A percentile compares a stretch with the other conserved stretches of the same genome.
Conservation (phyloP, 169 alveolate species). For the Plasmodium sp. region DNA sequence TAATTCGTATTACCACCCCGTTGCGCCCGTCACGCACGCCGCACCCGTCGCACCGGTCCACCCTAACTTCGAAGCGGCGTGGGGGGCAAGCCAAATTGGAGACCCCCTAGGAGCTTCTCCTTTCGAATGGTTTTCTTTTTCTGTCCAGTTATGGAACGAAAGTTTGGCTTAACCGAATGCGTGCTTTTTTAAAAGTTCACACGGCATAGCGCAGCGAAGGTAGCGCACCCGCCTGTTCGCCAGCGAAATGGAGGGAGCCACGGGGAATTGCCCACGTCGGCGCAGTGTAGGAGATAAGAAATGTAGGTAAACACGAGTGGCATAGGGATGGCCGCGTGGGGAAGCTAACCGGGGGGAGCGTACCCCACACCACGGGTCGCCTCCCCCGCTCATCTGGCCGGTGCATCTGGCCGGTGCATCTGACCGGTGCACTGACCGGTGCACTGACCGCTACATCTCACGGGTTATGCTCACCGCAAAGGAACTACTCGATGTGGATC, state of each 20-base stretch:
- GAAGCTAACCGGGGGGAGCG: neutral
- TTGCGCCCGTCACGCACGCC: neutral
- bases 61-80: neutral
- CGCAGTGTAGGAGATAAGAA: neutral
- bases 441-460: too few relatives aligned
- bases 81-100: neutral
- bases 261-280: neutral
- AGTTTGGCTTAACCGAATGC: neutral
- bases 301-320: neutral
- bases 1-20: neutral
- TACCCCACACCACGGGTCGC: neutral
- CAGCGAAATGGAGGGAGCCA: neutral
- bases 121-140: neutral
- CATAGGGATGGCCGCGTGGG: neutral
- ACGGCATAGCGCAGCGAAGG: neutral
- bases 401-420: too few relatives aligned
- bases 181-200: neutral
- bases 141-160: neutral
- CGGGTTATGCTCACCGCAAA: neutral
- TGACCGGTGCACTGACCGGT: too few relatives aligned
- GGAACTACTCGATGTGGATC: slow-evolving; percentile 12
- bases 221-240: neutral
- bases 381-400: neutral
- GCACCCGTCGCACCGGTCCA: neutral
- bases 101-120: neutral